A percentile compares a stretch with the other conserved stretches of the same genome.
Conservation (phyloP, 805 yeast species). For the Ogataea ramenticola region DNA sequence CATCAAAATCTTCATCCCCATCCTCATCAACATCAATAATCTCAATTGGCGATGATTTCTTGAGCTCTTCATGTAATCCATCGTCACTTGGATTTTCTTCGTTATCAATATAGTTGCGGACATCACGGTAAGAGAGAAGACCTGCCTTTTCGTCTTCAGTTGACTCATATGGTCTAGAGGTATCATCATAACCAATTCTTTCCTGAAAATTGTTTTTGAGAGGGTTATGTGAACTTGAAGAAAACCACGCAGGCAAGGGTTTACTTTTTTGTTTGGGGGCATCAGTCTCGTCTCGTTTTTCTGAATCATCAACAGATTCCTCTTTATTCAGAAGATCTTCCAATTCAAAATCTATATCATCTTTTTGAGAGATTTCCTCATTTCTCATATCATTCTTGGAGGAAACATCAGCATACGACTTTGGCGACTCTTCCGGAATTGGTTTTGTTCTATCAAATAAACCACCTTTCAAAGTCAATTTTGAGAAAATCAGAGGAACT, state of each 20-base stretch:
- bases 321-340: background rate
- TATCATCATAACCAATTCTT: background rate
- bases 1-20: too few relatives aligned
- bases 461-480: conserved; percentile 9
- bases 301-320: background rate
- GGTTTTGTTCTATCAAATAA: background rate
- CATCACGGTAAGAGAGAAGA: conserved; percentile 44
- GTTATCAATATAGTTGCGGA: conserved; percentile 23
- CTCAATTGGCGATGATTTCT: background rate
- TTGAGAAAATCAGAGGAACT: conserved; percentile 14
- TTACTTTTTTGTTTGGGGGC: conserved; percentile 13
- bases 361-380: conserved; percentile 1
- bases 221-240: background rate
- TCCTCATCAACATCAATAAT: too few relatives aligned
- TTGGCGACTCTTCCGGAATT: too few relatives aligned
- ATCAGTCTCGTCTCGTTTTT: conserved; percentile 4
- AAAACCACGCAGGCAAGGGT: conserved; percentile 30
- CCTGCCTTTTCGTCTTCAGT: conserved; percentile 42
- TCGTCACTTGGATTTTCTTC: conserved; percentile 13
- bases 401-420: too few relatives aligned
- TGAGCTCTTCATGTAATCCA: conserved; percentile 3
- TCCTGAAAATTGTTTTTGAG: too few relatives aligned
- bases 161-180: background rate
- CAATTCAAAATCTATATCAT: conserved; percentile 1
- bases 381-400: too few relatives aligned